Evolutionary conservation across 345 rosid genomes (phyloP).

Genomic region (Psidium guajava): DNA sequence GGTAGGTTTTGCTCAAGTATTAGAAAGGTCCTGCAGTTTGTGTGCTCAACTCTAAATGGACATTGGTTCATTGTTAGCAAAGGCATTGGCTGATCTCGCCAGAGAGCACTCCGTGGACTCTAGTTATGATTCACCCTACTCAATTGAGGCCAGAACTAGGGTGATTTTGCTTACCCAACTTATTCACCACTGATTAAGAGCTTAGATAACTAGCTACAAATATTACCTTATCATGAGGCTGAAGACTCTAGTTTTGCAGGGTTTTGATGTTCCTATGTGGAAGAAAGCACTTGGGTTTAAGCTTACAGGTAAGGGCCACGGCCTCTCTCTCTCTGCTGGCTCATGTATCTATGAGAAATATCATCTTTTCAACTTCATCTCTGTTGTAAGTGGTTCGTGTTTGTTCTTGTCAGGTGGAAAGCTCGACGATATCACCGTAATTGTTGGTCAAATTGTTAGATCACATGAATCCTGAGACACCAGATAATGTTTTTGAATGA

Average conservation of each 20-base stretch:
- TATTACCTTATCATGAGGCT: background rate
- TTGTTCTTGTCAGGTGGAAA: slow-evolving; percentile 60
- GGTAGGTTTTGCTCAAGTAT: slow-evolving; percentile 28
- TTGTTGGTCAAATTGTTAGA: slow-evolving; percentile 46
- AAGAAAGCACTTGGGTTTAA: slow-evolving; percentile 73
- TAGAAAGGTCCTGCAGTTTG: background rate
- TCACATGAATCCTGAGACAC: background rate
- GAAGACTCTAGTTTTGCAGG: slow-evolving; percentile 24
- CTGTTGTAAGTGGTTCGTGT: background rate
- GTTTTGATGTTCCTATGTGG: slow-evolving; percentile 75
- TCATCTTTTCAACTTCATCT: background rate
- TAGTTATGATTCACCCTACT: slow-evolving; percentile 72
- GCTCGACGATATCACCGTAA: slow-evolving; percentile 78
- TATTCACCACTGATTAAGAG: background rate
- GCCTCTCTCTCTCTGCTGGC: background rate
- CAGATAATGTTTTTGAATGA: background rate
- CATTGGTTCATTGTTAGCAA: slow-evolving; percentile 37
- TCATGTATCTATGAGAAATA: background rate
- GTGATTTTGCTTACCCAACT: slow-evolving; percentile 9
- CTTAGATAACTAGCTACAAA: background rate
- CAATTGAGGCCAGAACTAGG: slow-evolving; percentile 72
- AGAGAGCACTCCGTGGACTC: slow-evolving; percentile 49
- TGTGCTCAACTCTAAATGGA: background rate
- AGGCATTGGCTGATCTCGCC: slow-evolving; percentile 74
- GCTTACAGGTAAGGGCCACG: slow-evolving; percentile 41